Conservation (phyloP, 768 basidiomycete genomes). For the Suillus spraguei region DNA sequence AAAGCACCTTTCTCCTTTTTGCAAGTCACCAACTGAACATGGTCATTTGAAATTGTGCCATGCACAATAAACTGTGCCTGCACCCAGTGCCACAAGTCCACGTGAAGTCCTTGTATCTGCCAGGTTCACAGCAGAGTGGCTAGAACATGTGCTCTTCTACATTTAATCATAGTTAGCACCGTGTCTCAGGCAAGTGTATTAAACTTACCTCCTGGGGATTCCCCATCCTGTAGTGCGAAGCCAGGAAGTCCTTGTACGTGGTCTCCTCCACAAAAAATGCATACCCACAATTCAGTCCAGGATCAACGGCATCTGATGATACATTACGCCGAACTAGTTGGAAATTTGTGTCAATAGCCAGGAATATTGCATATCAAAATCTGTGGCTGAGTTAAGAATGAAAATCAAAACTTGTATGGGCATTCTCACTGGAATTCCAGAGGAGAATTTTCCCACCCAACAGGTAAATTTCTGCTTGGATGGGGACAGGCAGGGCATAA, state of each 20-base stretch:
- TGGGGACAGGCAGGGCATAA: constrained; percentile 14
- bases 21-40: constrained; percentile 10
- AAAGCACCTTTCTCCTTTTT: constrained; percentile 14
- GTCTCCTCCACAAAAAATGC: constrained; percentile 30
- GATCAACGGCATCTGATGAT: constrained; percentile 28
- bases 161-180: not conserved
- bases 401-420: not conserved
- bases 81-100: constrained; percentile 9
- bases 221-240: constrained; percentile 13
- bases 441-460: constrained; percentile 5
- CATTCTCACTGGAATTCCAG: not conserved
- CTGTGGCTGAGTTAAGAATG: constrained; percentile 16
- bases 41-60: constrained; percentile 14
- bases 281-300: constrained; percentile 27
- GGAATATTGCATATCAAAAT: constrained; percentile 28
- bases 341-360: constrained; percentile 37
- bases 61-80: no score
- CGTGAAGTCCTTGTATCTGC: not conserved
- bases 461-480: constrained; percentile 12
- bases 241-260: constrained; percentile 20
- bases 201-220: constrained; percentile 4
- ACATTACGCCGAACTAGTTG: constrained; percentile 28
- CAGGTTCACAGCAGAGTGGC: not conserved
- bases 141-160: constrained; percentile 5
- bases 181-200: not conserved